Base-by-base conservation (phyloP, 306 rosid genomes). In the Quercus robur region DNA sequence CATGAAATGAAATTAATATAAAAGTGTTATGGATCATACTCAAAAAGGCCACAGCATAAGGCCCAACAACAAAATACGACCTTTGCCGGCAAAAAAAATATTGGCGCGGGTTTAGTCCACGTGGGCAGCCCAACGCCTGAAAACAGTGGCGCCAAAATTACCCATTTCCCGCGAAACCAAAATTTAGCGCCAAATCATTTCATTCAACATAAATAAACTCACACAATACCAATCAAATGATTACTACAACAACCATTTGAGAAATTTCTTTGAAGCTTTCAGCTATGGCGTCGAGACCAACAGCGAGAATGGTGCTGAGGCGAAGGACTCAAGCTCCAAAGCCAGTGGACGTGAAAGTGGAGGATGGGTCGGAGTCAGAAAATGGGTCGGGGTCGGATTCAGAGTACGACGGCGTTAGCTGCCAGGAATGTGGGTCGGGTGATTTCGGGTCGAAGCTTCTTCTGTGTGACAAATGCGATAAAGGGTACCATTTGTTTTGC, bases 401-500 rank as follows among this genome's bases (percentile, higher is more conserved):
- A 3, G 54, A 49, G 15, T 49, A 12, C 81, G 82, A 74, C 80
- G 83, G 66, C 67, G 73, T 83, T 81, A 70, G 8, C 71, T 88
- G 91, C 78, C 73, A 74, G 81, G 81, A 81, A 20, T 88, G 89
- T 67, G 85, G 83, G 61, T 86, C 88, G n/a, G 91, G 89, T 3
- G 78, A 85, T 30, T 78, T 62, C 59, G 81, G 86, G 63, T 83
- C 86, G 28, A 63, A 81, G 67, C 89, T 88, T 1, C 89, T 88
- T 54, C 89, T 88, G 28, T 88, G 91, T 79, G 89, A 88, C 71
- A 72, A 82, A 19, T 88, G 91, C 30, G 84, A 86, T 35, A 46
- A 73, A 84, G 91, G 91, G 1, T 86, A 73, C 54, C 91, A 86
- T 30, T 67, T 88, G 55, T 88, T 88, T 38, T 88, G 91, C 63